Base-by-base conservation (phyloP, 2,329 filamentous ascomycete genomes). In the Apiospora pterosperma region DNA sequence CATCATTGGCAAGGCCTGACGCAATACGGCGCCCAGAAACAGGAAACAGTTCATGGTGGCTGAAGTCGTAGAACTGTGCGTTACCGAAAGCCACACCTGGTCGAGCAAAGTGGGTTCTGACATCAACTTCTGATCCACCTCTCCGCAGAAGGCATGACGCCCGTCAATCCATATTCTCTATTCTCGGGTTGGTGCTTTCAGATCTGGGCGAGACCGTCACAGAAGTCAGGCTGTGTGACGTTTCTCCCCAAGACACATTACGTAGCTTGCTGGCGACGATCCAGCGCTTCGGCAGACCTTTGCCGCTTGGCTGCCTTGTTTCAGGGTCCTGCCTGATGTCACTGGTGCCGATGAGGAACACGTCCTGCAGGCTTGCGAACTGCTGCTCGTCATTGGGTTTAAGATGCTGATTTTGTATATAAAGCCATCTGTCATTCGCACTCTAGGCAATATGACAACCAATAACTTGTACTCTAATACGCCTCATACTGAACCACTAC, bases 41-140 rank as follows among this genome's bases (percentile, higher is more conserved):
- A 38, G 14, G 59, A 61, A 61, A 61, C 59, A 36, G 59, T 61
- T 25, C 5, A 10, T 5, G 23, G 59, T 23, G 36, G 36, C 38
- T 39, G 59, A 38, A n/a, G 41, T 28, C 12, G 58, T 31, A 36
- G 36, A 7, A 28, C 59, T 61, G 10, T 55, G 16, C 16, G 28
- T 3, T 55, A 34, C 28, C 48, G 48, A n/a, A n/a, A n/a, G n/a
- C n/a, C n/a, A n/a, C n/a, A n/a, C n/a, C n/a, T n/a, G 48, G 48
- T 55, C n/a, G 48, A 31, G 16, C 48, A 55, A 55, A 55, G 48
- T 55, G 48, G 48, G 48, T 55, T 55, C 48, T 55, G 48, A 55
- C 48, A 55, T 55, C 48, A 55, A 55, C 16, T 28, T n/a, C n/a
- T n/a, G n/a, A 34, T 55, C 25, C 48, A 55, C 48, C 48, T 28